Evolutionary conservation across 352 stramenopile species (phyloP).

Genomic region (Thalassiosira ordinaria): DNA sequence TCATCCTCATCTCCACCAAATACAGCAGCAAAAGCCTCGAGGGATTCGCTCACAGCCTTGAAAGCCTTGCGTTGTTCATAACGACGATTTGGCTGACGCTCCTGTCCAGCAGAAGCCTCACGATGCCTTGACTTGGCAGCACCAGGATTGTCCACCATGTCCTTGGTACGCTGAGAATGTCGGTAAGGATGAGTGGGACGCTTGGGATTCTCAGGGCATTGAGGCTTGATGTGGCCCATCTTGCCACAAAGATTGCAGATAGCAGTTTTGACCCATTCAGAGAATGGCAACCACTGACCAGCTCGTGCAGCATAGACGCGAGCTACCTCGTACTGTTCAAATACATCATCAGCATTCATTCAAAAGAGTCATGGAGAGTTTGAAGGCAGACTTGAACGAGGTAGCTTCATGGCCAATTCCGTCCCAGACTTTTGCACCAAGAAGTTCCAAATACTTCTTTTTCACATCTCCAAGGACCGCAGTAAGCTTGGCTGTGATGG

Average conservation of each 20-base stretch:
- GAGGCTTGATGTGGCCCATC: background rate
- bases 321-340: no score
- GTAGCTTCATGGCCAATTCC: background rate
- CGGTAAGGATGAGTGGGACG: background rate
- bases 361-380: background rate
- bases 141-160: no score
- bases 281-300: background rate
- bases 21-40: no score
- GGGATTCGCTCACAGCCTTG: no score
- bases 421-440: background rate
- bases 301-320: background rate
- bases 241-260: conserved; percentile 2
- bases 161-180: no score
- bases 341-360: no score
- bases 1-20: no score
- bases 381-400: no score
- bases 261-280: conserved; percentile 3
- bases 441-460: background rate
- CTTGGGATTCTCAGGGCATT: conserved; percentile 1
- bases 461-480: background rate
- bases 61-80: no score
- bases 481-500: background rate
- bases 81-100: no score
- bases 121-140: no score
- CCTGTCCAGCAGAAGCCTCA: no score